Evolutionary conservation across 2,329 filamentous ascomycete species (phyloP).

Genomic region (Colletotrichum sp.): DNA sequence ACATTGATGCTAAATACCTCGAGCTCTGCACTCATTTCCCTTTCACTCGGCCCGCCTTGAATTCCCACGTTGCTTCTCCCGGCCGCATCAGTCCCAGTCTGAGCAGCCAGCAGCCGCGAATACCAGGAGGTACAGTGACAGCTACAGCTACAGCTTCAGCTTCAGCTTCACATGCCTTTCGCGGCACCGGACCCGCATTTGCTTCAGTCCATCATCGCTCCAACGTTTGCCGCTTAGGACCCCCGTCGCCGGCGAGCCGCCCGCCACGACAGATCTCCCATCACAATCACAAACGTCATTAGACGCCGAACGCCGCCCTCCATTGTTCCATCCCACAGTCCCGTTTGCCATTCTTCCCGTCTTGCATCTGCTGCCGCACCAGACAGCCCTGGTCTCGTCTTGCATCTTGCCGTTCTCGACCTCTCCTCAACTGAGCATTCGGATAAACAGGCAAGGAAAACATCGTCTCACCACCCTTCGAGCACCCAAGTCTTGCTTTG

Average conservation of each 20-base stretch:
- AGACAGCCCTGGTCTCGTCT: background rate
- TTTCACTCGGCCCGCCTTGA: background rate
- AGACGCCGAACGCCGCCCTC: conserved; percentile 6
- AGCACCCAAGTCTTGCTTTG: background rate
- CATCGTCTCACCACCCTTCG: background rate
- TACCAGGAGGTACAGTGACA: background rate
- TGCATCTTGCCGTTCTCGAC: background rate
- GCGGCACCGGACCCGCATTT: background rate
- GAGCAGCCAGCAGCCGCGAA: background rate
- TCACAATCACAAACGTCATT: conserved; percentile 9
- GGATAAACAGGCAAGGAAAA: background rate
- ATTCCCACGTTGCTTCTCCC: background rate
- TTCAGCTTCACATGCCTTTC: background rate
- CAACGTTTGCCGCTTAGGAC: background rate
- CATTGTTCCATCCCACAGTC: background rate
- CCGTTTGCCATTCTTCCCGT: background rate
- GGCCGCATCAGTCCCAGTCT: background rate
- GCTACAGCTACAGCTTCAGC: background rate
- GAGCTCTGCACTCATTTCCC: background rate
- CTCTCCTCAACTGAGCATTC: background rate
- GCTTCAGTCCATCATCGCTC: background rate
- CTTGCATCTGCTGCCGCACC: background rate
- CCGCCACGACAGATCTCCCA: background rate
- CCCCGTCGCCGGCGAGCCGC: conserved; percentile 9
- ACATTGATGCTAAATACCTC: background rate